A percentile compares a stretch with the other conserved stretches of the same genome.
phyloP scores from a whole-genome alignment of 805 yeast genomes.

The Ogataea polymorpha region DNA sequence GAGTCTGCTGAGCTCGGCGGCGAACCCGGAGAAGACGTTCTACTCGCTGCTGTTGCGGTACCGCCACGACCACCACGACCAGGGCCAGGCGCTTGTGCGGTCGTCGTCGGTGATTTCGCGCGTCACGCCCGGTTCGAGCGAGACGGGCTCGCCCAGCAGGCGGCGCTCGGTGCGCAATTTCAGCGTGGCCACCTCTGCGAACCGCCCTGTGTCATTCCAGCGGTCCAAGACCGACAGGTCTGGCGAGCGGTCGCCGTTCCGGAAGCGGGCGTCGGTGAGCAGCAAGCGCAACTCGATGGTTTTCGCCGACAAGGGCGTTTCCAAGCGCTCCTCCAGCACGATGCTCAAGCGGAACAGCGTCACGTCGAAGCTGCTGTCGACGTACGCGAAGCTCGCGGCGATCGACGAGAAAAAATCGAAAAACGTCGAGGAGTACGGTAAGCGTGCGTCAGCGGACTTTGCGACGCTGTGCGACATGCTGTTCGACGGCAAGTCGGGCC shows the following conservation, averaged over 20 bases:
- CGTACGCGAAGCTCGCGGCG: slow-evolving; percentile 67
- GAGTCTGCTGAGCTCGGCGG: slow-evolving; percentile 27
- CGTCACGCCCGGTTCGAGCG: slow-evolving; percentile 26
- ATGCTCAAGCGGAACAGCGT: slow-evolving; percentile 63
- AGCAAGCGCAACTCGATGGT: slow-evolving; percentile 30
- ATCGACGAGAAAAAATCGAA: slow-evolving; percentile 59
- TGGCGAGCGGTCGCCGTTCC: slow-evolving; percentile 26
- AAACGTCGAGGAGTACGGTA: slow-evolving; percentile 67
- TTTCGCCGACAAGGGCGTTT: slow-evolving; percentile 14
- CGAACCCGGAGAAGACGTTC: slow-evolving; percentile 38
- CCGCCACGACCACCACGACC: slow-evolving; percentile 33
- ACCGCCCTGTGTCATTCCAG: slow-evolving; percentile 43
- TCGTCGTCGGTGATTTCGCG: slow-evolving; percentile 31
- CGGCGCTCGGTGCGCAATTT: slow-evolving; percentile 39
- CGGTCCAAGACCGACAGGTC: slow-evolving; percentile 4
- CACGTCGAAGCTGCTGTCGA: slow-evolving; percentile 65
- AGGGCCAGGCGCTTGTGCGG: slow-evolving; percentile 24
- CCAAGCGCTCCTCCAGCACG: slow-evolving; percentile 20
- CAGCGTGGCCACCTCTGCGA: slow-evolving; percentile 45
- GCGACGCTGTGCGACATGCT: slow-evolving; percentile 75
- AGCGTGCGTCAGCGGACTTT: slow-evolving; percentile 73
- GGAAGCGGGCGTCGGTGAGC: slow-evolving; percentile 14
- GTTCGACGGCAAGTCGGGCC: slow-evolving; percentile 56
- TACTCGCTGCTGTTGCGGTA: slow-evolving; percentile 35
- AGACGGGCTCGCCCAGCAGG: slow-evolving; percentile 31